A percentile compares a stretch with the other conserved stretches of the same genome.
These are phyloP conservation scores for Magnolia officinalis DNA, from an alignment of 164 flowering plant species.

Conservation along the genomic window DNA sequence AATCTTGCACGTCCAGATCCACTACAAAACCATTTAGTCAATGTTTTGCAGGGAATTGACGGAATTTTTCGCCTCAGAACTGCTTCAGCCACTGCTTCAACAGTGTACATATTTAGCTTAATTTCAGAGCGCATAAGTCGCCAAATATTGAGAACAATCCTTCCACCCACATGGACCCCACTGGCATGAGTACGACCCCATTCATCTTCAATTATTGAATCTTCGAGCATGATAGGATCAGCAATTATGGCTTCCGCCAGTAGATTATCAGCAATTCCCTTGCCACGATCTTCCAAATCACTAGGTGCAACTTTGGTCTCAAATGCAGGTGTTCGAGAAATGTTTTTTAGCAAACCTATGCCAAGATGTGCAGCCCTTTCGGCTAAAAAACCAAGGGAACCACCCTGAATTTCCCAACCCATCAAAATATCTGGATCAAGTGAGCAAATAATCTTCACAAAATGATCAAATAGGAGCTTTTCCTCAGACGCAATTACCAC, in stretches of 20 bases:
- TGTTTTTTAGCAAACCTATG: slow-evolving; percentile 53
- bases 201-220: slow-evolving; percentile 78
- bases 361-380: slow-evolving; percentile 92
- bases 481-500: slow-evolving; percentile 52
- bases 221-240: slow-evolving; percentile 38
- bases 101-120: slow-evolving; percentile 72
- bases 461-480: slow-evolving; percentile 48
- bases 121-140: slow-evolving; percentile 82
- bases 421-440: slow-evolving; percentile 85
- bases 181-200: slow-evolving; percentile 99
- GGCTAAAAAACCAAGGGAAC: slow-evolving; percentile 89
- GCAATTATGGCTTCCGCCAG: slow-evolving; percentile 34
- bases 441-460: slow-evolving; percentile 45
- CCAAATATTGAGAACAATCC: slow-evolving; percentile 93
- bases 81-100: slow-evolving; percentile 87
- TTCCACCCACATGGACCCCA: slow-evolving; percentile 92
- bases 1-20: slow-evolving; percentile 73
- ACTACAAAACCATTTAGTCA: slow-evolving; percentile 81
- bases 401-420: slow-evolving; percentile 97
- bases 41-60: slow-evolving; percentile 47
- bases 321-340: slow-evolving; percentile 63
- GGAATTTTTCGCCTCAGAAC: slow-evolving; percentile 80
- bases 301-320: slow-evolving; percentile 31
- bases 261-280: slow-evolving; percentile 21
- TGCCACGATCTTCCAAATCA: slow-evolving; percentile 26